phyloP scores from a whole-genome alignment of 1,139 yeast genomes.

The Pichia sp. region DNA sequence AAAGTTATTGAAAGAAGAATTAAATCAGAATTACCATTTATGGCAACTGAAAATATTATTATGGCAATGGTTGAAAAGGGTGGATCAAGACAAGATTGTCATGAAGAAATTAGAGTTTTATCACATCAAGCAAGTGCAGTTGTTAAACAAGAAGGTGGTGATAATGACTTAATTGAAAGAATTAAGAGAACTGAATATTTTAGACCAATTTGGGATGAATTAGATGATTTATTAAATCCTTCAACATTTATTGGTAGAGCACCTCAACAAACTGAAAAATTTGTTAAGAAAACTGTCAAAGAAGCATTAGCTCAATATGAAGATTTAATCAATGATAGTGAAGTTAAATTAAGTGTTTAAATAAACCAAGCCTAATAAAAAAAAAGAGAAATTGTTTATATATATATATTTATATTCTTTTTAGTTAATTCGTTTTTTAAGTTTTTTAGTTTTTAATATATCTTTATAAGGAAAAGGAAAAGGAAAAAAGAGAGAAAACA shows the following conservation, averaged over 20 bases:
- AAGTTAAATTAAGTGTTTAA: constrained; percentile 58
- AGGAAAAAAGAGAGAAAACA: too few relatives aligned
- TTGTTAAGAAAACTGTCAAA: constrained; percentile 77
- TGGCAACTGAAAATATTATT: constrained; percentile 98
- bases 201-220: constrained; percentile 80
- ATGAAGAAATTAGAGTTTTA: constrained; percentile 93
- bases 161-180: constrained; percentile 91
- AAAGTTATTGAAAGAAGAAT: constrained; percentile 97
- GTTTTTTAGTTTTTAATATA: background rate
- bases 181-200: constrained; percentile 75
- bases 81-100: constrained; percentile 97
- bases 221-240: constrained; percentile 80
- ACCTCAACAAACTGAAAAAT: constrained; percentile 95
- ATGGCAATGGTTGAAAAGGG: constrained; percentile 99
- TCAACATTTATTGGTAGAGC: constrained; percentile 97
- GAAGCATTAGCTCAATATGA: constrained; percentile 71
- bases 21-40: constrained; percentile 90
- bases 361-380: background rate
- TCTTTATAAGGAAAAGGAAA: too few relatives aligned
- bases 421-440: background rate
- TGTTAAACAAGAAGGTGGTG: constrained; percentile 98
- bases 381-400: too few relatives aligned
- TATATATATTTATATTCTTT: background rate
- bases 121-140: constrained; percentile 97
- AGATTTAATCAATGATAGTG: constrained; percentile 50